Percentiles rank a stretch among this genome's conserved stretches.
Conservation (phyloP, 352 stramenopile genomes). For the Heterotrichella gracilis region DNA sequence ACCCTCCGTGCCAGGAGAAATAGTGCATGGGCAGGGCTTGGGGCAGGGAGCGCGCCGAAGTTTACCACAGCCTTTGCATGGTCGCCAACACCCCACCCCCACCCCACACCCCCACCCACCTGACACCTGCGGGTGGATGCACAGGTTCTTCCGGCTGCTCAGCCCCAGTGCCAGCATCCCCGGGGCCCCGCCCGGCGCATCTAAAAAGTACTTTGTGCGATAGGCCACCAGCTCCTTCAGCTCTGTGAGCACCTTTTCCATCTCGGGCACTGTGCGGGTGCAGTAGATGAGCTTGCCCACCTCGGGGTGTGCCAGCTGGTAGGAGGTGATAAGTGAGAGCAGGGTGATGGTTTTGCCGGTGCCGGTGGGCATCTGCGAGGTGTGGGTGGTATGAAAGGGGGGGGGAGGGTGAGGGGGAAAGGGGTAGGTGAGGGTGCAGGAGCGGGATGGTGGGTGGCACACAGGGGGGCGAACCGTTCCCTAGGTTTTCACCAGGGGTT, state of each 20-base stretch:
- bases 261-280: conserved; percentile 93
- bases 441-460: too few relatives aligned
- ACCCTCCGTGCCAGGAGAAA: too few relatives aligned
- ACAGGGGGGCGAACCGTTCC: too few relatives aligned
- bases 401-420: too few relatives aligned
- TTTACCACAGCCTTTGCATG: too few relatives aligned
- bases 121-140: conserved; percentile 75
- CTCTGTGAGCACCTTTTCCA: conserved; percentile 71
- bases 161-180: conserved; percentile 46
- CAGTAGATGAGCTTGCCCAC: conserved; percentile 95
- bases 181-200: conserved; percentile 11
- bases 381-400: too few relatives aligned
- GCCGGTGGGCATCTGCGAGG: conserved; percentile 84
- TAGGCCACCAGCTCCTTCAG: conserved; percentile 61
- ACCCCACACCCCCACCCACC: too few relatives aligned
- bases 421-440: too few relatives aligned
- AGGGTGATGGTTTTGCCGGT: conserved; percentile 90
- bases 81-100: too few relatives aligned
- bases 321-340: conserved; percentile 68
- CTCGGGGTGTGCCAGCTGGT: conserved; percentile 56
- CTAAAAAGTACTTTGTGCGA: conserved; percentile 25
- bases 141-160: conserved; percentile 80
- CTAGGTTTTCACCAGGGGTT: too few relatives aligned
- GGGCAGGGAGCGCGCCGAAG: too few relatives aligned
- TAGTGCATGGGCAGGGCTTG: too few relatives aligned